Conservation (phyloP, 495 filamentous ascomycete genomes). For the Penicillium goetzii region DNA sequence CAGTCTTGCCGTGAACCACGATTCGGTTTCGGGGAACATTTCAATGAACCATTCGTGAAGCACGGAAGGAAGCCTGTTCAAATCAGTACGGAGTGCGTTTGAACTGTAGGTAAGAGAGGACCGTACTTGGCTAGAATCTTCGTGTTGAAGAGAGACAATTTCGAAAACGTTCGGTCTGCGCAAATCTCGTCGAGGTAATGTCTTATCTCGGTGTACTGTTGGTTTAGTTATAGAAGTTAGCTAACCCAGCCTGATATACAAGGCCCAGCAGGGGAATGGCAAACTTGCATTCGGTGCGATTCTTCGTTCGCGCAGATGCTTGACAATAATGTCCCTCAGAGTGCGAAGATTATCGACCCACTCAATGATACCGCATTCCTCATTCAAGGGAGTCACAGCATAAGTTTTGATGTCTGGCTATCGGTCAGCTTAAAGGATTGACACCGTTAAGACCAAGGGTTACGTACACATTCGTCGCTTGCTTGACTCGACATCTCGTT, state of each 20-base stretch:
- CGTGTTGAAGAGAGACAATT: constrained; percentile 69
- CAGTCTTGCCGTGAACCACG: constrained; percentile 90
- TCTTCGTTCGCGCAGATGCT: constrained; percentile 71
- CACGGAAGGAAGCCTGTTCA: constrained; percentile 70
- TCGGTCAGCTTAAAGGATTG: constrained; percentile 17
- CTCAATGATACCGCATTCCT: constrained; percentile 97
- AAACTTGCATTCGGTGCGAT: constrained; percentile 57
- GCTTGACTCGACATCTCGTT: constrained; percentile 86
- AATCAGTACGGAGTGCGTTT: constrained; percentile 17
- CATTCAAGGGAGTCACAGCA: constrained; percentile 92
- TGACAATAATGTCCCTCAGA: constrained; percentile 86
- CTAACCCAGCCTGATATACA: neutral
- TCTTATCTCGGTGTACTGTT: constrained; percentile 62
- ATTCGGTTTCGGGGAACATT: constrained; percentile 87
- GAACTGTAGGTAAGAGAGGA: neutral
- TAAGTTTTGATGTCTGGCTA: constrained; percentile 88
- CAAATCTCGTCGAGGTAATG: constrained; percentile 61
- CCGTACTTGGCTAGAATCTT: constrained; percentile 57
- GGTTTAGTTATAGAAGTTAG: constrained; percentile 16
- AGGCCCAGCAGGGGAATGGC: neutral
- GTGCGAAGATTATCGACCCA: constrained; percentile 98
- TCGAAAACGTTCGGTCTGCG: constrained; percentile 44
- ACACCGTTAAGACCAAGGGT: neutral
- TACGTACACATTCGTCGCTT: constrained; percentile 71
- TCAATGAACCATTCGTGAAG: constrained; percentile 94